Evolutionary conservation across 805 yeast species (phyloP).

Genomic region (Saitoella complicata): DNA sequence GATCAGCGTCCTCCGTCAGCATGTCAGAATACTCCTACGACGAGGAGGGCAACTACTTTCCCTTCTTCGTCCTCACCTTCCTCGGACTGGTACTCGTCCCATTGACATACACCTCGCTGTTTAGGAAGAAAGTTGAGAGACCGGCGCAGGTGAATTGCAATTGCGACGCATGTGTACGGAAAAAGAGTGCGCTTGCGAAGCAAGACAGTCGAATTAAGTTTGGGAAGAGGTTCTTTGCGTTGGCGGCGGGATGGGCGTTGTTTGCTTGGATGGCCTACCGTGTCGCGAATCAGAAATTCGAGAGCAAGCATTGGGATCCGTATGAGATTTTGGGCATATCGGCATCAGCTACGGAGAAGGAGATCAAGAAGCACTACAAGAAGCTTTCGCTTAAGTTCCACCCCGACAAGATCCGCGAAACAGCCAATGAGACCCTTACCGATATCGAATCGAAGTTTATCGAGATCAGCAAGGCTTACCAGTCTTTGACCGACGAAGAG

Average conservation of each 20-base stretch:
- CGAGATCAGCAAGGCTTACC: constrained; percentile 76
- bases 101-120: neutral
- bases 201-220: neutral
- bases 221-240: neutral
- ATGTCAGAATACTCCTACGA: constrained; percentile 2
- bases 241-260: neutral
- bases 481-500: constrained; percentile 81
- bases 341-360: constrained; percentile 49
- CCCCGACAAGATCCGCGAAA: constrained; percentile 74
- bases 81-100: neutral
- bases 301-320: constrained; percentile 53
- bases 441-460: constrained; percentile 68
- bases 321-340: constrained; percentile 69
- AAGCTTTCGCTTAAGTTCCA: constrained; percentile 77
- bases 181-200: neutral
- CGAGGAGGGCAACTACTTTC: constrained; percentile 1
- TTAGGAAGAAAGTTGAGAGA: neutral
- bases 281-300: neutral
- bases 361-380: constrained; percentile 67
- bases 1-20: neutral
- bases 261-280: neutral
- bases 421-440: constrained; percentile 35
- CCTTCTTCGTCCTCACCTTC: neutral
- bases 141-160: neutral
- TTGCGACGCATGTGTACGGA: neutral